Percentiles rank a stretch among this genome's conserved stretches.
Evolutionary conservation across 805 yeast species (phyloP).

Genomic region (Ogataea pignaliae): DNA sequence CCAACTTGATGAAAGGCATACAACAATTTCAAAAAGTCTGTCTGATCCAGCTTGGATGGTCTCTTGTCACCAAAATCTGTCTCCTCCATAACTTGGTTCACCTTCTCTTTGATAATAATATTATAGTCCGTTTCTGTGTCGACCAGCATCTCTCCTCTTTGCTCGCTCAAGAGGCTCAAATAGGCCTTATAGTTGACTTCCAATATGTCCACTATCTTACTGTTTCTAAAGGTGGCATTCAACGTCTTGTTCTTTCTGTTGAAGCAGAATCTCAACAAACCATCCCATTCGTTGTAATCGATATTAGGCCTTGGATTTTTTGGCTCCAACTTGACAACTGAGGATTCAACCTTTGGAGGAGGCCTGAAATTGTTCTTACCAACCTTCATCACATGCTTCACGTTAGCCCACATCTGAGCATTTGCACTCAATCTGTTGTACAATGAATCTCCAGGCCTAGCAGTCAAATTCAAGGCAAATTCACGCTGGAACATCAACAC

Average conservation of each 20-base stretch:
- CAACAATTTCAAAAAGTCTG: slow-evolving; percentile 79
- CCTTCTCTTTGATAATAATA: slow-evolving; percentile 58
- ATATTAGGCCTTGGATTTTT: slow-evolving; percentile 92
- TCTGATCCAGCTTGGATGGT: slow-evolving; percentile 92
- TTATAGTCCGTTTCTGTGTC: slow-evolving; percentile 37
- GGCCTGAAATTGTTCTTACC: slow-evolving; percentile 96
- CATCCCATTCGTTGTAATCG: slow-evolving; percentile 97
- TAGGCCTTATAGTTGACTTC: slow-evolving; percentile 85
- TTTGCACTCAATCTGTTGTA: slow-evolving; percentile 93
- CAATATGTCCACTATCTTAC: slow-evolving; percentile 71
- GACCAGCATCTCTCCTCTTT: slow-evolving; percentile 44
- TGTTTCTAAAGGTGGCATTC: slow-evolving; percentile 86
- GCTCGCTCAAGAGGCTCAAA: slow-evolving; percentile 45
- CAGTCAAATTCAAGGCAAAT: slow-evolving; percentile 87
- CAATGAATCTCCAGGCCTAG: slow-evolving; percentile 93
- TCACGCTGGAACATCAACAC: slow-evolving; percentile 98
- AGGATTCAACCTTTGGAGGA: slow-evolving; percentile 97
- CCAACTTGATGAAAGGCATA: slow-evolving; percentile 97
- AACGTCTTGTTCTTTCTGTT: slow-evolving; percentile 92
- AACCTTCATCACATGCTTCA: slow-evolving; percentile 96
- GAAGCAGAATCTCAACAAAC: slow-evolving; percentile 83
- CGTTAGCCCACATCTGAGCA: slow-evolving; percentile 99
- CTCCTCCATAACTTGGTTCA: slow-evolving; percentile 67
- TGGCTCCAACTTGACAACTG: slow-evolving; percentile 90
- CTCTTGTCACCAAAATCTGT: slow-evolving; percentile 83